Evolutionary conservation across 1,284 basidiomycete species (phyloP), one percentile per base, ranked within the genome.

Genomic region (Neonothopanus nambi): DNA sequence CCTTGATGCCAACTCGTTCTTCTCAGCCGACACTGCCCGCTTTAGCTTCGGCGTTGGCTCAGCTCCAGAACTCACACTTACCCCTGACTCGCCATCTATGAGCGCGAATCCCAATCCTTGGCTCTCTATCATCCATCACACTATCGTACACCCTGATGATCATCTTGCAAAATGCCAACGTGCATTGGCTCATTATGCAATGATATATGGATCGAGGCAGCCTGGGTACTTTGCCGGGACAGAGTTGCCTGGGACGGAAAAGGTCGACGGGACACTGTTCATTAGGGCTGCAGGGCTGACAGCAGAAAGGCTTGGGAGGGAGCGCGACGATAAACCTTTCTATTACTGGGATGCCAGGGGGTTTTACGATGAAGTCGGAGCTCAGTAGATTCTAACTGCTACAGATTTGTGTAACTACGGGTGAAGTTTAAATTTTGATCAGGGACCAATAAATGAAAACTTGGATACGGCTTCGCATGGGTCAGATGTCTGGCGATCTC

Each of bases 111-210:
- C 77, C 15, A 80, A 82, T 60, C 68, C 76, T 3, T 85, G 84
- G 83, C 67, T 77, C 28, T 69, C 76, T 17, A 65, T 86, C 55
- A 54, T 80, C 26, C 73, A 79, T 49, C 64, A 70, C 38, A 63
- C 75, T 43, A 57, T 80, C 45, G 58, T 69, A n/a, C 78, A 82
- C 56, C 78, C 79, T 0, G 78, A 84, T 60, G 82, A 85, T 55
- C 84, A 86, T 63, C 63, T 85, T 4, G 70, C 75, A 56, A 86
- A 85, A 66, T 61, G 78, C 26, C 79, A 83, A 59, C 75, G 84
- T 15, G 71, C 82, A 3, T 66, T 85, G 41, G 72, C 70, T 8
- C 78, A 82, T 63, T 81, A 74, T 48, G 74, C 70, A 1, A 52
- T 65, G 18, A 46, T 75, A 43, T 82, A 79, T 44, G 81, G 78